Evolutionary conservation across 31 red algal genomes (phyloP).

Genomic region (Bonnemaisonia californica): DNA sequence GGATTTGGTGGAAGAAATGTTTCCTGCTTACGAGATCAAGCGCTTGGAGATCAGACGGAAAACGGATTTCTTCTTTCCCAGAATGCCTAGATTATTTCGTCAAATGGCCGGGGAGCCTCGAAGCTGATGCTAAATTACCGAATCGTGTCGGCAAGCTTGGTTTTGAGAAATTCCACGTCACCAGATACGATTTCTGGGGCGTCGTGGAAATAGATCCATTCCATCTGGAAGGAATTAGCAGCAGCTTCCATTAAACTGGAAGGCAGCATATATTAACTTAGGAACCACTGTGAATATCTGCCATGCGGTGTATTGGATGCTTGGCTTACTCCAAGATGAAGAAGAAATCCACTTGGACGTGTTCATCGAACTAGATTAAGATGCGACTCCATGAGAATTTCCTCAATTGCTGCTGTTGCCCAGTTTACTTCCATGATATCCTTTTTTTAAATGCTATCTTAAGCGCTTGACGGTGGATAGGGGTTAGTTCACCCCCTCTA

Average conservation of each 20-base stretch:
- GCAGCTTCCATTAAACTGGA: slow-evolving; percentile 3
- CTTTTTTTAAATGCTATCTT: background rate
- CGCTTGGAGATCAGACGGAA: too few relatives aligned
- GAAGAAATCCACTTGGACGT: slow-evolving; percentile 36
- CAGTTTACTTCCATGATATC: slow-evolving; percentile 31
- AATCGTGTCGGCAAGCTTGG: background rate
- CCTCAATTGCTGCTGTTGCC: background rate
- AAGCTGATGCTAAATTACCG: slow-evolving; percentile 1
- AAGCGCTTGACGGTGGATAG: background rate
- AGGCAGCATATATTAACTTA: slow-evolving; percentile 5
- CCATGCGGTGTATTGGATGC: slow-evolving; percentile 39
- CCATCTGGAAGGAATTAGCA: background rate
- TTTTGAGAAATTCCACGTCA: slow-evolving; percentile 43
- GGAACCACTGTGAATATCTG: slow-evolving; percentile 23
- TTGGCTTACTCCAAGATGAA: slow-evolving; percentile 33
- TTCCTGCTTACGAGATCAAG: background rate
- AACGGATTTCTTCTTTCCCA: slow-evolving; percentile 23
- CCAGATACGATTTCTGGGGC: slow-evolving; percentile 11
- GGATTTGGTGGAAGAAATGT: background rate
- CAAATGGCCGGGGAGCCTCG: slow-evolving; percentile 28
- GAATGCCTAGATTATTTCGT: slow-evolving; percentile 32
- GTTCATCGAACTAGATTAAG: slow-evolving; percentile 21
- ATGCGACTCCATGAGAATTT: slow-evolving; percentile 40
- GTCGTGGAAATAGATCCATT: slow-evolving; percentile 31
- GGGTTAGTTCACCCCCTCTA: background rate